Evolutionary conservation across 2,329 filamentous ascomycete species (phyloP).

Genomic region (Verticillium zaregamsianum): DNA sequence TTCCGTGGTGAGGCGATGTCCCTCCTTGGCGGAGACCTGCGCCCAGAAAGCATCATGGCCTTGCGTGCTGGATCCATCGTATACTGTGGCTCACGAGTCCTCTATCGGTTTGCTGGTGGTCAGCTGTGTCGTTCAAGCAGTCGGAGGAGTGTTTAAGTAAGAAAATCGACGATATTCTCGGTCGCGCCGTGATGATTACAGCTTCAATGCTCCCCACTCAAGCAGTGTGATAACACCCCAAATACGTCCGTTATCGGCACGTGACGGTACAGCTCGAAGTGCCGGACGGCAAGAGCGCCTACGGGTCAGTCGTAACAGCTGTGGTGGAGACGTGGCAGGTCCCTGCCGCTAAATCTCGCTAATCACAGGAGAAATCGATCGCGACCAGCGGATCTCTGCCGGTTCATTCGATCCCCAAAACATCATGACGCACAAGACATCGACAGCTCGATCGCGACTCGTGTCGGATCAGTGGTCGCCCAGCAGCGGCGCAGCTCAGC

Average conservation of each 20-base stretch:
- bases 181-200: too few species aligned
- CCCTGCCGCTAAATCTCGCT: background rate
- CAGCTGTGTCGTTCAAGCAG: background rate
- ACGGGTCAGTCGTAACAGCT: background rate
- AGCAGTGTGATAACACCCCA: too few species aligned
- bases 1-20: constrained; percentile 52
- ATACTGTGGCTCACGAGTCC: background rate
- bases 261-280: too few species aligned
- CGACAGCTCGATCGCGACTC: constrained; percentile 9
- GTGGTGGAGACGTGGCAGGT: background rate
- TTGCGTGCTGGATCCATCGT: constrained; percentile 51
- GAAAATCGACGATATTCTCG: too few species aligned
- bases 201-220: too few species aligned
- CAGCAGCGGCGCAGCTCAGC: background rate
- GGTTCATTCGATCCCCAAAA: constrained; percentile 9
- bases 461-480: background rate
- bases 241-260: too few species aligned
- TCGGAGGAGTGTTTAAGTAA: too few species aligned
- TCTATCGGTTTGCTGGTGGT: background rate
- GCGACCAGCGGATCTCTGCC: background rate
- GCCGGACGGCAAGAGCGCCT: too few species aligned
- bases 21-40: constrained; percentile 30
- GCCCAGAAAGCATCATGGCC: constrained; percentile 46
- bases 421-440: constrained; percentile 14
- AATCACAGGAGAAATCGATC: background rate